Conservation (phyloP, 805 yeast genomes). For the Pichia nakasei region DNA sequence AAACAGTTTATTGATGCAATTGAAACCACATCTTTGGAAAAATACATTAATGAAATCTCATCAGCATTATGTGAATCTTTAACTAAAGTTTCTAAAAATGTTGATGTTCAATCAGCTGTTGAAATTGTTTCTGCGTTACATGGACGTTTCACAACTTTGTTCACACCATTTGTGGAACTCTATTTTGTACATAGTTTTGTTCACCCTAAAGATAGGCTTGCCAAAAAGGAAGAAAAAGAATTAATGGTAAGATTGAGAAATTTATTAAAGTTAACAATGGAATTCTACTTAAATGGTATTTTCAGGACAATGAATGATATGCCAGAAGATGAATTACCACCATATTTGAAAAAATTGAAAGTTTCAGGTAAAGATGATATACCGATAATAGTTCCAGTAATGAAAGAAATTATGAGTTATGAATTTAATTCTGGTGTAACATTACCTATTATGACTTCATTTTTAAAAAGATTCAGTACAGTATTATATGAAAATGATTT, state of each 20-base stretch:
- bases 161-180: constrained; percentile 42
- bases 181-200: constrained; percentile 35
- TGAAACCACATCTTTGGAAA: constrained; percentile 52
- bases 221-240: constrained; percentile 37
- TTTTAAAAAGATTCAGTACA: constrained; percentile 40
- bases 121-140: constrained; percentile 67
- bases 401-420: constrained; percentile 36
- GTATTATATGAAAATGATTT: constrained; percentile 16
- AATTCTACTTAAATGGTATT: constrained; percentile 49
- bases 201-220: constrained; percentile 23
- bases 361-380: constrained; percentile 22
- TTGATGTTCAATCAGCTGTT: constrained; percentile 54
- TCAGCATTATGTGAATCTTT: constrained; percentile 58
- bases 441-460: constrained; percentile 35
- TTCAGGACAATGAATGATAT: constrained; percentile 38
- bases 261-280: constrained; percentile 45
- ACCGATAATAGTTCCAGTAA: constrained; percentile 27
- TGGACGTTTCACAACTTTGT: constrained; percentile 53
- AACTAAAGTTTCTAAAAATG: constrained; percentile 38
- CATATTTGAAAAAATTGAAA: constrained; percentile 30
- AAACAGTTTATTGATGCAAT: constrained; percentile 51
- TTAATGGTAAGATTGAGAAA: constrained; percentile 36
- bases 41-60: constrained; percentile 64
- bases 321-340: constrained; percentile 34
- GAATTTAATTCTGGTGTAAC: constrained; percentile 24